Percentiles rank a stretch among this genome's conserved stretches.
Evolutionary conservation across 495 filamentous ascomycete genomes (phyloP).

Genomic region (Cenococcum geophilum): DNA sequence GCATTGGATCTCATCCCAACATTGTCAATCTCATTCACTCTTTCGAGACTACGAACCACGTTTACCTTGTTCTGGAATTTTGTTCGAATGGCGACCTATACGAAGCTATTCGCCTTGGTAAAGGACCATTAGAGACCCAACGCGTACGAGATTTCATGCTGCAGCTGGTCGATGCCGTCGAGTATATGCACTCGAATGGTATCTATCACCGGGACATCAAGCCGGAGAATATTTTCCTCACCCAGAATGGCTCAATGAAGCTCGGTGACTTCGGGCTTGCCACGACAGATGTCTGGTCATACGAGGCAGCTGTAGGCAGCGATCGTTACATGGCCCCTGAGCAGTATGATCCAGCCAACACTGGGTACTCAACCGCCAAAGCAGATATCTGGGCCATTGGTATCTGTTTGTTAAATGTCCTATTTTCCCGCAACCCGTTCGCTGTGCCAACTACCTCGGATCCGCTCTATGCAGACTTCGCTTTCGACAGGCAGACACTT

Average conservation of each 20-base stretch:
- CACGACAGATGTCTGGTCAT: constrained; percentile 77
- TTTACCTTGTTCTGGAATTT: constrained; percentile 91
- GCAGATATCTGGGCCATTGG: constrained; percentile 97
- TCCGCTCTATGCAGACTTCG: constrained; percentile 85
- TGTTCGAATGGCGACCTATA: constrained; percentile 96
- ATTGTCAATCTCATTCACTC: constrained; percentile 88
- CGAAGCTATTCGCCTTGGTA: constrained; percentile 84
- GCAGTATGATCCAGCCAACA: constrained; percentile 80
- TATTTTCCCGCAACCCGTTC: constrained; percentile 95
- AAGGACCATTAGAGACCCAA: constrained; percentile 86
- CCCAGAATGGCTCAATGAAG: constrained; percentile 80
- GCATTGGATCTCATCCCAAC: constrained; percentile 74
- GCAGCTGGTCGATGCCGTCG: constrained; percentile 81
- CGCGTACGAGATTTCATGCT: constrained; percentile 97
- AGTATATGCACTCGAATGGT: constrained; percentile 83
- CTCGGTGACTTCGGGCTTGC: constrained; percentile 94
- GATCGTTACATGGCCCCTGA: constrained; percentile 99
- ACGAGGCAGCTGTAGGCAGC: constrained; percentile 87
- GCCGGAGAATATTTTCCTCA: constrained; percentile 97
- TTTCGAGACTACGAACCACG: constrained; percentile 84
- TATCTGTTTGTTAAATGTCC: constrained; percentile 88
- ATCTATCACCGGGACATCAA: constrained; percentile 98
- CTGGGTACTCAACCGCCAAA: constrained; percentile 85
- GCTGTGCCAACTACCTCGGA: constrained; percentile 79
- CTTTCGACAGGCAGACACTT: constrained; percentile 82